A percentile compares a stretch with the other conserved stretches of the same genome.
These are phyloP conservation scores for Spirogloea muscicola DNA, from an alignment of 139 green algal genomes.

Conservation along the genomic window DNA sequence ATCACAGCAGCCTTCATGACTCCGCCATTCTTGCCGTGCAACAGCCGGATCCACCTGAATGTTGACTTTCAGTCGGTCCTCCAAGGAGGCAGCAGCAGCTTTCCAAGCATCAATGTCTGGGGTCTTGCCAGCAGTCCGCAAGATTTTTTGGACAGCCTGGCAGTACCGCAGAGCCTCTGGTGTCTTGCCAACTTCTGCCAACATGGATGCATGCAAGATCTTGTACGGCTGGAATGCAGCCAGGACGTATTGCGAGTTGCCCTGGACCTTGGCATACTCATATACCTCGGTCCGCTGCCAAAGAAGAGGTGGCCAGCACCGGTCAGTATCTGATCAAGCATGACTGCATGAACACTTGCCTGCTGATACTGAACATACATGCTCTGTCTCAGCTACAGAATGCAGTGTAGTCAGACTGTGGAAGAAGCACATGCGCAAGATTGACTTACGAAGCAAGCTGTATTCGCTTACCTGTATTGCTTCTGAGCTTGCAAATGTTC, in stretches of 20 bases:
- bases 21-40: too few species aligned
- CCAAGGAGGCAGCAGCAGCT: not conserved
- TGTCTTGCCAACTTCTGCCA: slow-evolving; percentile 40
- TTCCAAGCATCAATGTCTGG: slow-evolving; percentile 11
- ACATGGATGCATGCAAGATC: slow-evolving; percentile 51
- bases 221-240: slow-evolving; percentile 66
- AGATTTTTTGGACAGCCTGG: not conserved
- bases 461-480: slow-evolving; percentile 43
- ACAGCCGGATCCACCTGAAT: too few species aligned
- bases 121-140: not conserved
- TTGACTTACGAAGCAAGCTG: not conserved
- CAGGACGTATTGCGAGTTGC: slow-evolving; percentile 50
- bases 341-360: not conserved
- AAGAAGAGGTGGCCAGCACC: not conserved
- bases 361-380: not conserved
- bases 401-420: too few species aligned
- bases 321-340: not conserved
- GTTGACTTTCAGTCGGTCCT: slow-evolving; percentile 31
- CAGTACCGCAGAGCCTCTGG: slow-evolving; percentile 35
- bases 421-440: too few species aligned
- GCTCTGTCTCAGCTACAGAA: too few species aligned
- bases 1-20: too few species aligned
- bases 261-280: slow-evolving; percentile 59
- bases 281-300: slow-evolving; percentile 71
- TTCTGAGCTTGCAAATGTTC: slow-evolving; percentile 44